Evolutionary conservation across 176 grass and related monocot species (phyloP), one percentile per base, ranked within the genome.

Genomic region (Ensete glaucum): DNA sequence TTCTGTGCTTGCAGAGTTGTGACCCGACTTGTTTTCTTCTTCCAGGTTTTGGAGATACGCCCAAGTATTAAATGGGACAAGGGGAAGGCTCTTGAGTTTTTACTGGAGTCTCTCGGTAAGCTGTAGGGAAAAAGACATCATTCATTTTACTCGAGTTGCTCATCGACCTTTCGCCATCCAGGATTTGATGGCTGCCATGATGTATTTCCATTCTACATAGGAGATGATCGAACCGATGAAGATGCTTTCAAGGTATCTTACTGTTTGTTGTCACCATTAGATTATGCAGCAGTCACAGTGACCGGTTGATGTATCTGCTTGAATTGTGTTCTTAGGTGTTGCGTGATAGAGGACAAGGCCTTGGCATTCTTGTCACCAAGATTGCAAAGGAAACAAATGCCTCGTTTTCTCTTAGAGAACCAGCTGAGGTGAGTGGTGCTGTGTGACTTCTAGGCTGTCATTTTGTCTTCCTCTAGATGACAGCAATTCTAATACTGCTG

Each of bases 41-140:
- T 70, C 57, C 52, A 74, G 72, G 72, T 74, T 54, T 74, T 74
- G 72, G 72, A 74, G 72, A 56, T 74, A 57, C 72, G 72, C 11
- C 72, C 72, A 9, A 74, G 13, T 74, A 74, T 74, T 58, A 74
- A 74, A 23, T 74, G 72, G 72, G 72, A 74, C 72, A 74, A 74
- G 15, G 72, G 72, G 52, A 74, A 74, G 53, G 72, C 72, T 25
- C 72, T 74, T 14, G 72, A 74, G 72, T 74, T 74, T 50, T 57
- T 74, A 22, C 57, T 74, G 72, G 24, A 74, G 53, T 74, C 72
- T 56, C 72, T 58, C 9, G 72, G 72, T 74, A 74, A 11, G 22
- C 15, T 23, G 50, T 48, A 50, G 14, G 17, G 15, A 43, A 43
- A 43, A 43, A 43, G 34, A 43, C 34, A 43, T 43, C 34, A 43